Evolutionary conservation across 192 early-diverging fungal species (phyloP).

Genomic region (Entomortierella beljakovae): DNA sequence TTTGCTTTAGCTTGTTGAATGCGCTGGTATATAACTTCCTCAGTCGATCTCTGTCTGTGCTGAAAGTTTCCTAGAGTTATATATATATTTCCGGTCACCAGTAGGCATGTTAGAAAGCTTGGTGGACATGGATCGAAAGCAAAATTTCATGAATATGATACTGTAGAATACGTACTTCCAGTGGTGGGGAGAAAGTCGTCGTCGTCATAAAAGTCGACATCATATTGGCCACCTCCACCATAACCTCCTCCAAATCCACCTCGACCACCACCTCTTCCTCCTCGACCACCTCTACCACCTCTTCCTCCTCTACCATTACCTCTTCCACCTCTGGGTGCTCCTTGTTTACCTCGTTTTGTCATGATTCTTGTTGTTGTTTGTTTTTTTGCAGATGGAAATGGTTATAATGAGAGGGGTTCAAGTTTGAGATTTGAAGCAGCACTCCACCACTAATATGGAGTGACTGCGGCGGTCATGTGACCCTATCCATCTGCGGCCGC

Average conservation of each 20-base stretch:
- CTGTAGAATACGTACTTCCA: slow-evolving; percentile 8
- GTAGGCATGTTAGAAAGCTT: neutral
- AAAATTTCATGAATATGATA: neutral
- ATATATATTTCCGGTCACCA: neutral
- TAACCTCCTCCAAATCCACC: neutral
- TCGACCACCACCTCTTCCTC: slow-evolving; percentile 3
- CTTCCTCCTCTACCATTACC: slow-evolving; percentile 24
- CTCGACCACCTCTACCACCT: slow-evolving; percentile 12
- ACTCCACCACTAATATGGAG: neutral
- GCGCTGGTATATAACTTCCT: slow-evolving; percentile 24
- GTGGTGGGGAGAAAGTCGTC: slow-evolving; percentile 28
- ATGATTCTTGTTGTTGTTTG: slow-evolving; percentile 1
- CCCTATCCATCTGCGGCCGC: neutral
- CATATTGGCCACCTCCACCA: slow-evolving; percentile 11
- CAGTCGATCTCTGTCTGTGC: slow-evolving; percentile 17
- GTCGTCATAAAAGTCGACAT: slow-evolving; percentile 20
- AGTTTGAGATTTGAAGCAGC: neutral
- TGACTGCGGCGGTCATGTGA: slow-evolving; percentile 23
- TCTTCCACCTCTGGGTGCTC: slow-evolving; percentile 20
- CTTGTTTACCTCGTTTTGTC: slow-evolving; percentile 39
- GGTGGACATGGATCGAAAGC: neutral
- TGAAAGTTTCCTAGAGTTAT: slow-evolving; percentile 28
- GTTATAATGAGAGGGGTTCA: neutral
- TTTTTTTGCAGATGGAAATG: neutral
- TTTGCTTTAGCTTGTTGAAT: slow-evolving; percentile 34